These are phyloP conservation scores for Xerocomellus amylosporus DNA, from an alignment of 768 basidiomycete species.

Conservation along the genomic window DNA sequence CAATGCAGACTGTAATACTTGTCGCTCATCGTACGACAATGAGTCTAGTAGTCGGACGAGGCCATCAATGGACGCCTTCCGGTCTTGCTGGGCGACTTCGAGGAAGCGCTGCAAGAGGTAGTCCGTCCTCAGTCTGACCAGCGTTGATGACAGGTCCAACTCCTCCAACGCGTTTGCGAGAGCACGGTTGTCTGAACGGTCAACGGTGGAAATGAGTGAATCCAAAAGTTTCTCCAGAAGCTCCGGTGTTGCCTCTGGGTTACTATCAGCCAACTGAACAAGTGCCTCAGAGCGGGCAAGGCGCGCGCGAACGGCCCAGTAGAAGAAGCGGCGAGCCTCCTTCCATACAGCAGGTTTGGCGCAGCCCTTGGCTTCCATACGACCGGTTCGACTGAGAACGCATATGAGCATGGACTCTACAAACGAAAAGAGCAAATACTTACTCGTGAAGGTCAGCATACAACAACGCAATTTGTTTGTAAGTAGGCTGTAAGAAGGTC, in stretches of 20 bases:
- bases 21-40: conserved; percentile 71
- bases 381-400: conserved; percentile 74
- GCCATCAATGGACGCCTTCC: conserved; percentile 72
- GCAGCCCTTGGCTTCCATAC: conserved; percentile 98
- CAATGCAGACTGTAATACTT: conserved; percentile 55
- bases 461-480: conserved; percentile 88
- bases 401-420: conserved; percentile 1
- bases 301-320: conserved; percentile 89
- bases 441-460: conserved; percentile 98
- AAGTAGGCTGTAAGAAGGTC: conserved; percentile 78
- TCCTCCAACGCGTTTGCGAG: conserved; percentile 67
- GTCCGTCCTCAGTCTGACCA: conserved; percentile 67
- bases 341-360: conserved; percentile 87
- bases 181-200: conserved; percentile 51
- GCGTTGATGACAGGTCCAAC: conserved; percentile 60
- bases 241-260: conserved; percentile 65
- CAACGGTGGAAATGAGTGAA: conserved; percentile 54
- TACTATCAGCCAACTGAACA: conserved; percentile 61
- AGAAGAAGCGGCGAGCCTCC: conserved; percentile 84
- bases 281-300: conserved; percentile 67
- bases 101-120: conserved; percentile 65
- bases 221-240: conserved; percentile 65
- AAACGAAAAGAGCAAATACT: conserved; percentile 31
- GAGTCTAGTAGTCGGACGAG: conserved; percentile 70
- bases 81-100: conserved; percentile 67